Evolutionary conservation across 176 grass and related monocot genomes (phyloP), one percentile per base, ranked within the genome.

Genomic region (Areca catechu): DNA sequence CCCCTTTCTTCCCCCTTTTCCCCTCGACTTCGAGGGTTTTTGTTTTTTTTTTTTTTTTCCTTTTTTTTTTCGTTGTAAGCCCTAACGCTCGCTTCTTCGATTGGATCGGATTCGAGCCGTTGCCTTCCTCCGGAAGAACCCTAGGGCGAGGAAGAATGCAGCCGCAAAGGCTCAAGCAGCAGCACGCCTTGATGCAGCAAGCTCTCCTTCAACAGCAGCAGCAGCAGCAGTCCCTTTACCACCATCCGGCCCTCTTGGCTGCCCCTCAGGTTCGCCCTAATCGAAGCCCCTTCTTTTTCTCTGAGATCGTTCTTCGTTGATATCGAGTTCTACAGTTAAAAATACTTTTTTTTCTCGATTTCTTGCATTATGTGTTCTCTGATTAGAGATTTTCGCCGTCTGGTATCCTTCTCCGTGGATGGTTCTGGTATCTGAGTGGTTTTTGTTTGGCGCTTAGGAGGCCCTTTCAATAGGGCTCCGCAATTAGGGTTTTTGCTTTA

Each of bases 181-280:
- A 89, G n/a, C 85, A 82, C 48, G 61, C 48, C 20, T 19, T 62
- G 60, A 62, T 62, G 61, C 61, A 64, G 22, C 61, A 64, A 47
- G 48, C 61, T 6, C 48, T 64, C 21, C 61, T 64, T 15, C 85
- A 63, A 62, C 86, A 73, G n/a, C n/a, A 76, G 73, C 71, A 89
- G 80, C 73, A 88, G 54, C 72, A 82, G 58, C 34, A 43, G 34
- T 76, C 83, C 2, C 22, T 91, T 58, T 97, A 91, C 73, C 70
- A 74, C 68, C 89, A 89, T 50, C 86, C 92, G 25, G 86, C 87
- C 29, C 86, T 90, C 83, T 68, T 97, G 20, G 78, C 93, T 17
- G 69, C 93, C 37, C 83, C 87, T 65, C 87, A 82, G 84, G 93
- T 83, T 68, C 14, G 14, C 5, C 51, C 43, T 54, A 19, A 57